Base-by-base conservation (phyloP, 176 grass and related monocot species). In the Pontederia paniculata region DNA sequence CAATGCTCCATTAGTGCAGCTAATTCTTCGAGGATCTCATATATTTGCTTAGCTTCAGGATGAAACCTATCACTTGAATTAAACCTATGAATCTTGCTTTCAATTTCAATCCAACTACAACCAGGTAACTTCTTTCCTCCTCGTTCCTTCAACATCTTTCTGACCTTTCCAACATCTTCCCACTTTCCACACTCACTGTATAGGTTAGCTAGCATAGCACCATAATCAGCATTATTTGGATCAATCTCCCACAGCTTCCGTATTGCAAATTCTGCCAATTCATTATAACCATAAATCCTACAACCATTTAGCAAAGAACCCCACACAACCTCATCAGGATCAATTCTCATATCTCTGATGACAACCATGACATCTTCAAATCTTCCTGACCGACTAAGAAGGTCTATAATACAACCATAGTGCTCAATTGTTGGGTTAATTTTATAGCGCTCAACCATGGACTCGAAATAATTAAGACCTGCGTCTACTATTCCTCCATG, bases 281-380 rank as follows among this genome's bases (percentile, higher is more conserved):
- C 77, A 58, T 75, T 77, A 47, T 74, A 76, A 57, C 76, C 78
- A 72, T 84, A 62, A 71, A 89, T 77, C 58, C 83, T 84, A 43
- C 77, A 83, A 42, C 80, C 80, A 63, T 81, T 81, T 44, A 89
- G 80, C 83, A 89, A 74, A 52, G 85, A 81, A 68, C 80, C 76
- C 85, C 80, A 89, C 59, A 89, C 69, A 25, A 88, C 85, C 5
- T 67, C 45, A 64, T 84, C 80, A 65, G 85, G 80, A 23, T 80
- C 73, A 43, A 84, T 80, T 67, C 73, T 81, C 80, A 89, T 89
- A 55, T 83, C 63, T 43, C 62, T 76, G 47, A 89, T 70, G 56
- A 84, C 74, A 0, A 65, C 23, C 66, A 80, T 77, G 48, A 80
- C 85, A 63, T 46, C 77, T 17, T 84, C 47, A 48, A 89, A 78